Percentiles rank a stretch among this genome's conserved stretches.
phyloP scores from a whole-genome alignment of 2,329 filamentous ascomycete genomes.

The Paecilomyces dactylethromorphus region DNA sequence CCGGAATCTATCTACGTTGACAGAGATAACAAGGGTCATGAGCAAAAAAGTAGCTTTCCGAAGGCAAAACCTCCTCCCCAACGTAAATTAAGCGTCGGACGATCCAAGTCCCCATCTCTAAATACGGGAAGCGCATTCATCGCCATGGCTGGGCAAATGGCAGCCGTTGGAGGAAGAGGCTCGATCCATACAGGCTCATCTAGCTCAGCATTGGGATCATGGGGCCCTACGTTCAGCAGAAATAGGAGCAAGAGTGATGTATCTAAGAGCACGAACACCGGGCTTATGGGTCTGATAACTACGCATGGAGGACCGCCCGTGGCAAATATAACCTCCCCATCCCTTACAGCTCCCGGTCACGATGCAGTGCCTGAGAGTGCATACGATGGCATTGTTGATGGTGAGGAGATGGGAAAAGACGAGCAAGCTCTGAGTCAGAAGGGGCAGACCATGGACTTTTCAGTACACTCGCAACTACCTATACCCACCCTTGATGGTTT shows the following conservation, averaged over 20 bases:
- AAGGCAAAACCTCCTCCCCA: slow-evolving; percentile 23
- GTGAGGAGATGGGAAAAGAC: slow-evolving; percentile 59
- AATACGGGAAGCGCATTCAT: slow-evolving; percentile 36
- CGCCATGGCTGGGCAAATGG: slow-evolving; percentile 40
- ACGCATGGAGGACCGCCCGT: slow-evolving; percentile 54
- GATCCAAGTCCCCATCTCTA: slow-evolving; percentile 32
- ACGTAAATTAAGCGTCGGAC: slow-evolving; percentile 32
- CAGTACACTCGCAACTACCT: slow-evolving; percentile 59
- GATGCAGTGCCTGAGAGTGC: slow-evolving; percentile 19
- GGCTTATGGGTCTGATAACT: slow-evolving; percentile 50
- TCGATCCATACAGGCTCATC: slow-evolving; percentile 49
- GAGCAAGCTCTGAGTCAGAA: slow-evolving; percentile 51
- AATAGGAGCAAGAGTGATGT: slow-evolving; percentile 54
- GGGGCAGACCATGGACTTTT: slow-evolving; percentile 56
- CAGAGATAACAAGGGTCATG: slow-evolving; percentile 11
- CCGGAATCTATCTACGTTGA: slow-evolving; percentile 17
- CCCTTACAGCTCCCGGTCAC: slow-evolving; percentile 20
- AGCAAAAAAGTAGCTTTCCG: slow-evolving; percentile 22
- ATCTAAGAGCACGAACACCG: slow-evolving; percentile 33
- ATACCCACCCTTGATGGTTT: slow-evolving; percentile 71
- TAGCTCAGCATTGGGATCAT: slow-evolving; percentile 30
- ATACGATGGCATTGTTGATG: slow-evolving; percentile 41
- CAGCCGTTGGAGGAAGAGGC: slow-evolving; percentile 44
- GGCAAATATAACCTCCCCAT: slow-evolving; percentile 46
- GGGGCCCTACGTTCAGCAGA: slow-evolving; percentile 43